Conservation (phyloP, 108 stramenopile species). For the Aurantiochytrium sp. region DNA sequence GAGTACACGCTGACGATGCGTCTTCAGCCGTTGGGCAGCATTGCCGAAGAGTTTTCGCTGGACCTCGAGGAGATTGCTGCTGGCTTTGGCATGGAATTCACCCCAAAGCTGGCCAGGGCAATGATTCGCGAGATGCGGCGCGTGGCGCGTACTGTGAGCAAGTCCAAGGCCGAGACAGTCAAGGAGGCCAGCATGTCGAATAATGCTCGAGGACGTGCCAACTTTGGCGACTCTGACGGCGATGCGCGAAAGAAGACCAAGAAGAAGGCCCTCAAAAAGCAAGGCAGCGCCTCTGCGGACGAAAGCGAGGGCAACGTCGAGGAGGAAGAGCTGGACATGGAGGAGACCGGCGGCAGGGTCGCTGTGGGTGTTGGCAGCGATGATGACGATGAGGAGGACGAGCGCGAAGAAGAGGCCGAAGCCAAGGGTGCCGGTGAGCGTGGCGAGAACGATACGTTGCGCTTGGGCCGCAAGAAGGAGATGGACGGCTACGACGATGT, state of each 20-base stretch:
- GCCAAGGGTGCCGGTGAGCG: conserved; percentile 60
- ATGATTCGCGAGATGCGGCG: conserved; percentile 42
- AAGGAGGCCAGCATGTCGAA: background rate
- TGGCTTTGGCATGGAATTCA: conserved; percentile 60
- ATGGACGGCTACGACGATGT: conserved; percentile 39
- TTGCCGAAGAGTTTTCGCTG: conserved; percentile 78
- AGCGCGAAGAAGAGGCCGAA: conserved; percentile 56
- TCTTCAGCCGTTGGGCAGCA: conserved; percentile 70
- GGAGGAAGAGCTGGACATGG: conserved; percentile 30
- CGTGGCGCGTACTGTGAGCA: conserved; percentile 25
- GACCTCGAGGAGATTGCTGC: conserved; percentile 65
- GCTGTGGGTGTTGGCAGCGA: background rate
- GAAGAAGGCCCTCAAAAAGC: too few relatives aligned
- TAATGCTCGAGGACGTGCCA: too few relatives aligned
- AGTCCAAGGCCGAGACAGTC: conserved; percentile 62
- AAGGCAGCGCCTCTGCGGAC: conserved; percentile 27
- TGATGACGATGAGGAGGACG: conserved; percentile 18
- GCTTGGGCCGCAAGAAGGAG: conserved; percentile 46
- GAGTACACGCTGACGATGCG: conserved; percentile 62
- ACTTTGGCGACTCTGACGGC: too few relatives aligned
- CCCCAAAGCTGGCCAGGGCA: conserved; percentile 60
- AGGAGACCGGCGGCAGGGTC: background rate
- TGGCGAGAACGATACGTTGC: conserved; percentile 39
- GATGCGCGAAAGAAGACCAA: too few relatives aligned
- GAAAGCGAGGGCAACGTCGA: conserved; percentile 51